A percentile compares a stretch with the other conserved stretches of the same genome.
phyloP scores from a whole-genome alignment of 2,329 filamentous ascomycete genomes.

The Botrytis paeoniae region DNA sequence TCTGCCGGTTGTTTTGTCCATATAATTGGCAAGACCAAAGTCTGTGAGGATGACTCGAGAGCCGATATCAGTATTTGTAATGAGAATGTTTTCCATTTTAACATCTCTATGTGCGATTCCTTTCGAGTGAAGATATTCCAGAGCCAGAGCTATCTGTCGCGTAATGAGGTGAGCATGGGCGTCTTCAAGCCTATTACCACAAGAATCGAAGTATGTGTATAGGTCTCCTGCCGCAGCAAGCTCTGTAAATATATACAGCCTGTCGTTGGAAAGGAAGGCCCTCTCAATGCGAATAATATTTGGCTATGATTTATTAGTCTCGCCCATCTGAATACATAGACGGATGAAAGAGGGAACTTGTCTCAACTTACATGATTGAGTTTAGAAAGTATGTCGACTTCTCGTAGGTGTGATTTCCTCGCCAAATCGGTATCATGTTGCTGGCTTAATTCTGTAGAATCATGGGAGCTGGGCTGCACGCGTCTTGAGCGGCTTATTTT shows the following conservation, averaged over 20 bases:
- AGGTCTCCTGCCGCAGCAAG: slow-evolving; percentile 49
- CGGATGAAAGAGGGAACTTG: not conserved
- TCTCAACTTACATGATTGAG: slow-evolving; percentile 50
- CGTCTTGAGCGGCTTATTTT: slow-evolving; percentile 41
- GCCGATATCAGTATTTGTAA: slow-evolving; percentile 34
- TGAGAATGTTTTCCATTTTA: slow-evolving; percentile 38
- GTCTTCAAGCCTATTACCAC: slow-evolving; percentile 30
- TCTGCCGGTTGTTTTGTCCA: slow-evolving; percentile 25
- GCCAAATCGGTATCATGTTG: slow-evolving; percentile 28
- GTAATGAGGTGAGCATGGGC: slow-evolving; percentile 32
- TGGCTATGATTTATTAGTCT: slow-evolving; percentile 42
- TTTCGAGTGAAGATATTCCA: slow-evolving; percentile 35
- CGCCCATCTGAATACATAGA: not conserved
- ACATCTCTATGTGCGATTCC: slow-evolving; percentile 36
- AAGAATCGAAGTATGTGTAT: slow-evolving; percentile 34
- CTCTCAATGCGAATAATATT: slow-evolving; percentile 53
- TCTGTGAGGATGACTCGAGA: slow-evolving; percentile 37
- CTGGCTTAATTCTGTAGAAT: not conserved
- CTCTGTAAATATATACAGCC: slow-evolving; percentile 56
- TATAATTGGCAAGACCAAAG: slow-evolving; percentile 36
- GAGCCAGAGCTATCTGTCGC: slow-evolving; percentile 35
- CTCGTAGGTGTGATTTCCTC: slow-evolving; percentile 44
- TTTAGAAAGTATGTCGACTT: slow-evolving; percentile 52
- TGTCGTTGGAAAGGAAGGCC: slow-evolving; percentile 48
- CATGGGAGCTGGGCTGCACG: not conserved